phyloP scores from a whole-genome alignment of 768 basidiomycete species.

The Fibroporia radiculosa region DNA sequence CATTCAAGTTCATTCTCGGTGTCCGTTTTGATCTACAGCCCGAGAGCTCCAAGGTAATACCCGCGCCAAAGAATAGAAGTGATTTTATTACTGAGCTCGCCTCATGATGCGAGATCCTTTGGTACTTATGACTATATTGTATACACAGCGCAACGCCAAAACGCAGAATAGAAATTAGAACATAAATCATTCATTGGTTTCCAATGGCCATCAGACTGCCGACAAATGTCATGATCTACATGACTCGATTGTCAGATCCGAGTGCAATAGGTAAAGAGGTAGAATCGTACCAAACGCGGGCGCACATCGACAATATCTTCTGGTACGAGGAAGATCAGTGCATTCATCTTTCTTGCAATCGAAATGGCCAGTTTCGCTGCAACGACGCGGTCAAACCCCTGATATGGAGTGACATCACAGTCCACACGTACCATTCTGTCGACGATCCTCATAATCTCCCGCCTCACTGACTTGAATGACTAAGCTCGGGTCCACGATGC shows the following conservation, averaged over 20 bases:
- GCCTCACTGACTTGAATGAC: slow-evolving; percentile 52
- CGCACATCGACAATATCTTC: slow-evolving; percentile 96
- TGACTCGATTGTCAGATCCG: not conserved
- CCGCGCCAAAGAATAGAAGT: too few relatives aligned
- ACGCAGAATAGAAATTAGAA: not conserved
- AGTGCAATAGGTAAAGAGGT: not conserved
- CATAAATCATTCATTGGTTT: slow-evolving; percentile 4
- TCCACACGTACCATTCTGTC: slow-evolving; percentile 72
- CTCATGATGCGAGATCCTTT: too few relatives aligned
- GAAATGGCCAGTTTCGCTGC: slow-evolving; percentile 97
- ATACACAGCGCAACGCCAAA: not conserved
- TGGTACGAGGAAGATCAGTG: slow-evolving; percentile 92
- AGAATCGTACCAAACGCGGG: slow-evolving; percentile 66
- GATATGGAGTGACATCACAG: not conserved
- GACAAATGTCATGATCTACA: slow-evolving; percentile 89
- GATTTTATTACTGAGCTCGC: not conserved
- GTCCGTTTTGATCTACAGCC: too few relatives aligned
- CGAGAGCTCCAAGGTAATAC: too few relatives aligned
- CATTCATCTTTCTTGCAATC: slow-evolving; percentile 97
- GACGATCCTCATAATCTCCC: slow-evolving; percentile 79
- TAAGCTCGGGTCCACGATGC: slow-evolving; percentile 87
- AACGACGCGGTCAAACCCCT: not conserved
- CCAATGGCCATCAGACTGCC: slow-evolving; percentile 70
- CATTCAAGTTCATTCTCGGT: too few relatives aligned
- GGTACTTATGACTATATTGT: too few relatives aligned